These are phyloP conservation scores for Claviceps paspali DNA, from an alignment of 2,329 filamentous ascomycete genomes.

Conservation along the genomic window DNA sequence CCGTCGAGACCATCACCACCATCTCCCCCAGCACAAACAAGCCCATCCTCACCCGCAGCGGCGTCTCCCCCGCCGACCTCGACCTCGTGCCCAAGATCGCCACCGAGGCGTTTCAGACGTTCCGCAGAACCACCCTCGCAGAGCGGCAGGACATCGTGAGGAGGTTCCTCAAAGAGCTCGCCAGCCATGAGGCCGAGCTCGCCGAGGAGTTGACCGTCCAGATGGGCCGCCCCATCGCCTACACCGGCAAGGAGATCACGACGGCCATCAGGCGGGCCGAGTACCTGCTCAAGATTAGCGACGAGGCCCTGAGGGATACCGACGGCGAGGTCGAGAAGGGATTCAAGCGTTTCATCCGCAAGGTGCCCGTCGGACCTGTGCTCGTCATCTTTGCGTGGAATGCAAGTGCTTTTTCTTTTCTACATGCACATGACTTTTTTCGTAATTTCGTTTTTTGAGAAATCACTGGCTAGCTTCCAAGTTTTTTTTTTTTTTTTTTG, in stretches of 20 bases:
- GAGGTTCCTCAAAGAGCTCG: conserved; percentile 59
- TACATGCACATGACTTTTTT: too few relatives aligned
- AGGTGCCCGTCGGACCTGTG: conserved; percentile 74
- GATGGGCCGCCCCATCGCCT: conserved; percentile 88
- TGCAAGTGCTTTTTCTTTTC: conserved; percentile 43
- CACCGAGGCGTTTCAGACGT: conserved; percentile 60
- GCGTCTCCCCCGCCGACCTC: conserved; percentile 55
- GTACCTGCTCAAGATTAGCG: conserved; percentile 72
- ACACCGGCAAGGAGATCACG: conserved; percentile 65
- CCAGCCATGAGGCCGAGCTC: conserved; percentile 60
- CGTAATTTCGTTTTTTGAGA: too few relatives aligned
- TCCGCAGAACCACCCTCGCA: conserved; percentile 56
- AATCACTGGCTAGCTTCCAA: too few relatives aligned
- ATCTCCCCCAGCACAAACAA: conserved; percentile 86
- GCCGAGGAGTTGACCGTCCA: conserved; percentile 78
- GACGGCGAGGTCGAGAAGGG: conserved; percentile 72
- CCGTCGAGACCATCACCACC: conserved; percentile 52
- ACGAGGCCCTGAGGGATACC: conserved; percentile 63
- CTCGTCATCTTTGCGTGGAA: conserved; percentile 94
- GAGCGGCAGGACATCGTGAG: conserved; percentile 69
- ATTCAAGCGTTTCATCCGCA: conserved; percentile 81
- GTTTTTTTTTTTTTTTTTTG: neutral
- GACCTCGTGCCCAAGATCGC: conserved; percentile 56
- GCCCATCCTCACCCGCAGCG: conserved; percentile 64
- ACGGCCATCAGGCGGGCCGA: conserved; percentile 77